Evolutionary conservation across 495 filamentous ascomycete species (phyloP).

Genomic region (Patellaria atrata): DNA sequence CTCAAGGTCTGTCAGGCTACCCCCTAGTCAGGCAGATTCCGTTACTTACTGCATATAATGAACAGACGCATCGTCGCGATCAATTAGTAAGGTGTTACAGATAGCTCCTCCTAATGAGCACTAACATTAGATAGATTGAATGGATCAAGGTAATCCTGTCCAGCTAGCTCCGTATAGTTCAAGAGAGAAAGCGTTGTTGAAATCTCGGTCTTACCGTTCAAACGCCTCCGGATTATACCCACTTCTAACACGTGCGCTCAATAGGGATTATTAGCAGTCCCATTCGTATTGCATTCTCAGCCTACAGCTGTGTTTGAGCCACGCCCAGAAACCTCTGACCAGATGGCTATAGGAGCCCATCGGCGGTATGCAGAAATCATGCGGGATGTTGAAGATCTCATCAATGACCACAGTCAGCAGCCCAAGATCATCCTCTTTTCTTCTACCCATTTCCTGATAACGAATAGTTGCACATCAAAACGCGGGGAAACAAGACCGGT

Average conservation of each 20-base stretch:
- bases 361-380: conserved; percentile 89
- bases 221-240: neutral
- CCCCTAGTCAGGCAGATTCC: neutral
- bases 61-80: conserved; percentile 64
- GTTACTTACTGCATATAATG: neutral
- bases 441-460: conserved; percentile 2
- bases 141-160: conserved; percentile 63
- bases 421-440: neutral
- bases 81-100: conserved; percentile 49
- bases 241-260: conserved; percentile 27
- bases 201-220: neutral
- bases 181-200: neutral
- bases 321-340: conserved; percentile 41
- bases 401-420: conserved; percentile 75
- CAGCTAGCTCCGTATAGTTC: conserved; percentile 3
- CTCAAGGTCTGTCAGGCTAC: conserved; percentile 43
- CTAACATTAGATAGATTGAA: conserved; percentile 35
- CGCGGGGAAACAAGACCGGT: conserved; percentile 46
- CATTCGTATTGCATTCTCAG: conserved; percentile 93
- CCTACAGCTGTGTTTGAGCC: conserved; percentile 68
- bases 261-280: conserved; percentile 82
- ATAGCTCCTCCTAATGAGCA: too few relatives aligned
- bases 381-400: conserved; percentile 78
- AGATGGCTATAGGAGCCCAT: conserved; percentile 53
- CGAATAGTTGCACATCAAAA: conserved; percentile 51